Base-by-base conservation (phyloP, 768 basidiomycete species). In the Candolleomyces efflorescens region DNA sequence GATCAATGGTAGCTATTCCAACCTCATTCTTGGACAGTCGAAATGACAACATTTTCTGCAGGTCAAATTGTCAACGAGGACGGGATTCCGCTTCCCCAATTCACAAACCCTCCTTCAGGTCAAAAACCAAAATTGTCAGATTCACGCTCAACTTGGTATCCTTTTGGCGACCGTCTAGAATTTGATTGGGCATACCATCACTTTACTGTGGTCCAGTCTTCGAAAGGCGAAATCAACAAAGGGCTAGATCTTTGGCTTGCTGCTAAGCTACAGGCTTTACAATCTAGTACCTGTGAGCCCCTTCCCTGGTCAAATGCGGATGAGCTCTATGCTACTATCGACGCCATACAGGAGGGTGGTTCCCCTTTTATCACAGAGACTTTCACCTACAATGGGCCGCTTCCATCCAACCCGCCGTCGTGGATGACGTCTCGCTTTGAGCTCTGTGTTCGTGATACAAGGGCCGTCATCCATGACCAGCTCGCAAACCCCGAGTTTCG, bases 341-440 rank as follows among this genome's bases (percentile, higher is more conserved):
- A 63, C 37, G 37, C 47, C 13, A 63, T 63, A 27, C 58, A 63
- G 17, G 59, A 58, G 11, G 64, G 62, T 13, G 50, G 44, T 13
- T 61, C 62, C 3, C 64, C 62, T 15, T 67, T 63, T 27, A 6
- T 53, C 2, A 64, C 64, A 2, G 54, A 60, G 23, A n/a, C 41
- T 3, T 58, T 63, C 38, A 59, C 56, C 18, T 67, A 65, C 41
- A 27, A 44, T 5, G 65, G 67, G 9, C 52, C 49, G 13, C 63
- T 55, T 27, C 15, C 23, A 6, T 63, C 60, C 11, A 22, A 56
- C 7, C 52, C 66, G 2, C 67, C 66, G 12, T 23, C 23, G 0
- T 69, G 68, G 68, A 68, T 67, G 66, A 63, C 58, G 12, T 17
- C 58, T 36, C 62, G 60, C 10, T 69, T 65, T 50, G 66, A 68